Evolutionary conservation across 2,329 filamentous ascomycete genomes (phyloP), one percentile per base, ranked within the genome.

Genomic region (Teratosphaeria viscida): DNA sequence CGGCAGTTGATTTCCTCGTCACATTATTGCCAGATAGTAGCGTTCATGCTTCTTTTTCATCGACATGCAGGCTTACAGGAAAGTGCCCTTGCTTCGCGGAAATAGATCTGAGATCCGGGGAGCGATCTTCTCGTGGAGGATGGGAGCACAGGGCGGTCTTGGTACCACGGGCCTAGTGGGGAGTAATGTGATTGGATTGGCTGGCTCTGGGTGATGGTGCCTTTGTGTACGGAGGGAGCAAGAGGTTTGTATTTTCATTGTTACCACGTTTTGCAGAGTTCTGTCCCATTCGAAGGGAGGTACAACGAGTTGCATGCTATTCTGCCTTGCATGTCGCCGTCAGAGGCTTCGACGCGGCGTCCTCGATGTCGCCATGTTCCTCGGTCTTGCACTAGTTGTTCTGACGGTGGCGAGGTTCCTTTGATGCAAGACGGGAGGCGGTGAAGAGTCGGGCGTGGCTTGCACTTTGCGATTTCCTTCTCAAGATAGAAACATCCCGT

Each of bases 391-490:
- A 19, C 43, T 49, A n/a, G 43, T 23, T 23, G 19, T 49, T 16
- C 16, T 16, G 37, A 39, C 12, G 37, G 37, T 16, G 16, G 37
- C 12, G 16, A 14, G 16, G 5, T 43, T 2, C 16, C 37, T 23
- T 23, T 57, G 37, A 58, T 58, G 56, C 56, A 58, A 23, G 26
- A 23, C 23, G 23, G 23, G 23, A 58, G 56, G 56, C 56, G 35
- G 56, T 39, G 56, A 47, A 58, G 34, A 39, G 56, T 19, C 56
- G 43, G 56, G 37, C 29, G 56, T 58, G 56, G 56, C 56, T 47
- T 58, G 56, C 37, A 27, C 37, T 37, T 39, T 53, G 56, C 29
- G 55, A n/a, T 12, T 32, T 23, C 26, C 29, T 57, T 12, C 12
- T 8, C 8, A 14, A n/a, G 37, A 43, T 43, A n/a, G 37, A n/a